phyloP scores from a whole-genome alignment of 1,284 basidiomycete species.

The Heliocybe sulcata region DNA sequence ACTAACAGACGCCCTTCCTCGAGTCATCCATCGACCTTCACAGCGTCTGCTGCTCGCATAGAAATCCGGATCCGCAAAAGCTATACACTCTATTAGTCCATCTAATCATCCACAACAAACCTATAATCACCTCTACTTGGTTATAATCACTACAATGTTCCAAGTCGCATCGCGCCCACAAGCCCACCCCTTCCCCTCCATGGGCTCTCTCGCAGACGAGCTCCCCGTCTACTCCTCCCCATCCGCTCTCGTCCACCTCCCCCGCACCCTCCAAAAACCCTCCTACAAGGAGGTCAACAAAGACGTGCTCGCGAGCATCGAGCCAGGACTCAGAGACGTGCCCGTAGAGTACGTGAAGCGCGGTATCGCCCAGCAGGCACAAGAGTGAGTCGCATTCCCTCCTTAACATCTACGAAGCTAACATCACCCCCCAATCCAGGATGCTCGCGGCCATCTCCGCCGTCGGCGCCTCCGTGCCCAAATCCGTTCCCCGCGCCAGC shows the following conservation, averaged over 20 bases:
- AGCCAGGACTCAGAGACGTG: slow-evolving; percentile 48
- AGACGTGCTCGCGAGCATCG: slow-evolving; percentile 41
- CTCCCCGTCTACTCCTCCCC: slow-evolving; percentile 10
- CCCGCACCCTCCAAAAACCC: slow-evolving; percentile 49
- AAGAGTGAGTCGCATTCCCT: slow-evolving; percentile 31
- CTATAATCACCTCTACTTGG: neutral
- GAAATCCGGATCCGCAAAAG: neutral
- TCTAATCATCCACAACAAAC: neutral
- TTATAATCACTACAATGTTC: slow-evolving; percentile 1
- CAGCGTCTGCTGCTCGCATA: neutral
- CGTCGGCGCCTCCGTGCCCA: slow-evolving; percentile 38
- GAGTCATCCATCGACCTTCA: neutral
- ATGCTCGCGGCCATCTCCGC: slow-evolving; percentile 44
- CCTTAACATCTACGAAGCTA: slow-evolving; percentile 7
- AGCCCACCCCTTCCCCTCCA: slow-evolving; percentile 6
- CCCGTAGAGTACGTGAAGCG: slow-evolving; percentile 55
- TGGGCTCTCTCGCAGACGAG: neutral
- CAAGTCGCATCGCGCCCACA: slow-evolving; percentile 1
- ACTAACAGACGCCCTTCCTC: neutral
- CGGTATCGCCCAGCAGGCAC: slow-evolving; percentile 40
- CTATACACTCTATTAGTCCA: neutral
- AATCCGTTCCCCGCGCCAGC: slow-evolving; percentile 36
- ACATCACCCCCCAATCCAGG: slow-evolving; percentile 22
- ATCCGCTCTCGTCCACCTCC: slow-evolving; percentile 38
- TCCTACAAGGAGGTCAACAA: slow-evolving; percentile 43